These are phyloP conservation scores for Scheffersomyces illinoinensis DNA, from an alignment of 1,139 yeast species.

Conservation along the genomic window DNA sequence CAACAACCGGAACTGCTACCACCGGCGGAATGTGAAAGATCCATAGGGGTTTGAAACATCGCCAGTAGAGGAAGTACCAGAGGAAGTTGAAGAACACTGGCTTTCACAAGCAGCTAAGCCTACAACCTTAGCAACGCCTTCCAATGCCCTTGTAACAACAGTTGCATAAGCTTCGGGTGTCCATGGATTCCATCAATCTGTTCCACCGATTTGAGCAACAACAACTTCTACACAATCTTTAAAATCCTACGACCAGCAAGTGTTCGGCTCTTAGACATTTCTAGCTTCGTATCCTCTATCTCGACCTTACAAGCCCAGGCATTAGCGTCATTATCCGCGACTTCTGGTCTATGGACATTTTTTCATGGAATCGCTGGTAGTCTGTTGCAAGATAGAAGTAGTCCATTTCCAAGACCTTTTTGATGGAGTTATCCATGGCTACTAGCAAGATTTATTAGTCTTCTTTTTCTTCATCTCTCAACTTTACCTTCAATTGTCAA, in stretches of 20 bases:
- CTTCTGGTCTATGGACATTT: slow-evolving; percentile 20
- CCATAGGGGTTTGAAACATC: slow-evolving; percentile 10
- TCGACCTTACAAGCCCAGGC: slow-evolving; percentile 39
- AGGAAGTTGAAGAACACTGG: slow-evolving; percentile 33
- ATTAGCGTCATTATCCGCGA: slow-evolving; percentile 24
- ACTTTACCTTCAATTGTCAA: slow-evolving; percentile 23
- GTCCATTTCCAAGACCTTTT: slow-evolving; percentile 24
- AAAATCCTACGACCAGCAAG: slow-evolving; percentile 28
- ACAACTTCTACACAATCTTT: slow-evolving; percentile 36
- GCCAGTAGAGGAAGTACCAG: slow-evolving; percentile 32
- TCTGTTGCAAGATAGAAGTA: slow-evolving; percentile 27
- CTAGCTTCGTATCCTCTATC: slow-evolving; percentile 27
- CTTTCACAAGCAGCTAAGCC: slow-evolving; percentile 40
- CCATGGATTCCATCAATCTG: slow-evolving; percentile 29
- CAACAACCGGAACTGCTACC: slow-evolving; percentile 17
- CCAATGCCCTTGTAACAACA: slow-evolving; percentile 29
- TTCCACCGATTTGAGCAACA: slow-evolving; percentile 36
- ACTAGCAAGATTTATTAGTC: slow-evolving; percentile 28
- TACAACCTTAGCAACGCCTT: slow-evolving; percentile 31
- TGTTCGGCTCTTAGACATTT: slow-evolving; percentile 15
- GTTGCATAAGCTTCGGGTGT: slow-evolving; percentile 35
- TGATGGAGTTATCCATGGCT: slow-evolving; percentile 32
- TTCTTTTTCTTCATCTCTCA: slow-evolving; percentile 24
- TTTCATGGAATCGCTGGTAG: slow-evolving; percentile 33
- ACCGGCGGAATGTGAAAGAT: slow-evolving; percentile 16